phyloP scores from a whole-genome alignment of 2,329 filamentous ascomycete species.

The Dactylellina haptotyla region DNA sequence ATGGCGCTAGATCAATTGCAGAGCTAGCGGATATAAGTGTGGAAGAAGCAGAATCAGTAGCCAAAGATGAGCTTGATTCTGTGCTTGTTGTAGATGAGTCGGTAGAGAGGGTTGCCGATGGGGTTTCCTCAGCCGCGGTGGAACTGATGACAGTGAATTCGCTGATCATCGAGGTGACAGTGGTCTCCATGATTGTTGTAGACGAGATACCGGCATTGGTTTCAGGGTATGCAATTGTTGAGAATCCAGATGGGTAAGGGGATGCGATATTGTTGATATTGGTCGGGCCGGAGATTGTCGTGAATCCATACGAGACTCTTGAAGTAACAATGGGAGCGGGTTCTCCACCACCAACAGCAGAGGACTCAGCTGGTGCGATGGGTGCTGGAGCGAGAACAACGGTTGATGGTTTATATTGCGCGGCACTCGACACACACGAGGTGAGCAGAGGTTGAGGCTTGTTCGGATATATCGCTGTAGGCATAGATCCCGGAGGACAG shows the following conservation, averaged over 20 bases:
- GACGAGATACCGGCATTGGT: neutral
- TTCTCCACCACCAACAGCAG: neutral
- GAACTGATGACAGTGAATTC: too few relatives aligned
- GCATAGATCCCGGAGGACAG: constrained; percentile 32
- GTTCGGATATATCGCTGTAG: neutral
- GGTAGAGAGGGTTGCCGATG: neutral
- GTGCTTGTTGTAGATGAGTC: too few relatives aligned
- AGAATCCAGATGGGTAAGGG: constrained; percentile 35
- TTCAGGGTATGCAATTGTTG: constrained; percentile 28
- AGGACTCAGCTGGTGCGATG: neutral
- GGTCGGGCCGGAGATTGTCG: neutral
- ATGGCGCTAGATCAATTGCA: neutral
- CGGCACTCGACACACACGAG: neutral
- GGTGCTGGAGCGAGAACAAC: constrained; percentile 16
- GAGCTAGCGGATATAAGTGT: constrained; percentile 5
- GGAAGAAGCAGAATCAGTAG: too few relatives aligned
- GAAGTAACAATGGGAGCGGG: neutral
- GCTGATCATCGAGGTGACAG: neutral
- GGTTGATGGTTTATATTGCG: constrained; percentile 10
- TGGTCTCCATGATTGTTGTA: neutral
- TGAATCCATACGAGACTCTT: neutral
- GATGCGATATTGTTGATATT: neutral
- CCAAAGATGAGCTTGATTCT: too few relatives aligned
- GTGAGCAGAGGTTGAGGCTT: constrained; percentile 6
- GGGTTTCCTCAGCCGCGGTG: neutral